phyloP scores from a whole-genome alignment of 495 filamentous ascomycete species.

The Pseudevernia furfuracea region DNA sequence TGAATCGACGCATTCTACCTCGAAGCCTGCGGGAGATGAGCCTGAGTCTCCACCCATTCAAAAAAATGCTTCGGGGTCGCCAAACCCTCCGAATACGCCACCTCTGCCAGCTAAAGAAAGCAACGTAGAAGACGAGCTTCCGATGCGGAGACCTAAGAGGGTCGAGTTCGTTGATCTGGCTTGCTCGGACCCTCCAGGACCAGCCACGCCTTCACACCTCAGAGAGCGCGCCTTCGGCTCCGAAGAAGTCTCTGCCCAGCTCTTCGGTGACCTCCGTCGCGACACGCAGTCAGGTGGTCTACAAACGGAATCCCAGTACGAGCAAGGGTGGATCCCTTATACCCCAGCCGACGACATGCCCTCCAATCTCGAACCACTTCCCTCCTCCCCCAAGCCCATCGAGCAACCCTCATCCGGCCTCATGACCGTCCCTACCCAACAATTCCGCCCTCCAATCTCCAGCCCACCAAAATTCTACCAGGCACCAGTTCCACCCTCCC shows the following conservation, averaged over 20 bases:
- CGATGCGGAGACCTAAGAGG: neutral
- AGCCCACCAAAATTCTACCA: neutral
- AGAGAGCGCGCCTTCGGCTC: conserved; percentile 1
- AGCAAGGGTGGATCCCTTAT: conserved; percentile 23
- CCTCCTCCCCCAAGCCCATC: neutral
- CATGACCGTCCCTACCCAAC: conserved; percentile 12
- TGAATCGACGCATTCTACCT: neutral
- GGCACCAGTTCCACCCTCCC: conserved; percentile 23
- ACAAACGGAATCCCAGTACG: conserved; percentile 27
- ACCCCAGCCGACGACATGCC: conserved; percentile 9
- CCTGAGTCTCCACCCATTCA: neutral
- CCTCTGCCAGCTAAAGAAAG: neutral
- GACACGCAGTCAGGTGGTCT: conserved; percentile 11
- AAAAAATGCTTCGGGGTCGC: neutral
- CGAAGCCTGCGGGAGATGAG: neutral
- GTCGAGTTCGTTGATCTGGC: neutral
- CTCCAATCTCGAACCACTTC: neutral
- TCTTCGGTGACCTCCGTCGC: conserved; percentile 13
- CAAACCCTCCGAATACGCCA: neutral
- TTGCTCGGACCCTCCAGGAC: neutral
- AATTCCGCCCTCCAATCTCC: neutral
- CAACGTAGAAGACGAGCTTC: neutral
- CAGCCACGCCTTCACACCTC: neutral
- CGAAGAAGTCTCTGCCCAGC: conserved; percentile 17
- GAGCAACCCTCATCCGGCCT: conserved; percentile 4